Evolutionary conservation across 208 protist genomes (phyloP), one percentile per base, ranked within the genome.

Genomic region (Herpetomonas samuelpessoai): DNA sequence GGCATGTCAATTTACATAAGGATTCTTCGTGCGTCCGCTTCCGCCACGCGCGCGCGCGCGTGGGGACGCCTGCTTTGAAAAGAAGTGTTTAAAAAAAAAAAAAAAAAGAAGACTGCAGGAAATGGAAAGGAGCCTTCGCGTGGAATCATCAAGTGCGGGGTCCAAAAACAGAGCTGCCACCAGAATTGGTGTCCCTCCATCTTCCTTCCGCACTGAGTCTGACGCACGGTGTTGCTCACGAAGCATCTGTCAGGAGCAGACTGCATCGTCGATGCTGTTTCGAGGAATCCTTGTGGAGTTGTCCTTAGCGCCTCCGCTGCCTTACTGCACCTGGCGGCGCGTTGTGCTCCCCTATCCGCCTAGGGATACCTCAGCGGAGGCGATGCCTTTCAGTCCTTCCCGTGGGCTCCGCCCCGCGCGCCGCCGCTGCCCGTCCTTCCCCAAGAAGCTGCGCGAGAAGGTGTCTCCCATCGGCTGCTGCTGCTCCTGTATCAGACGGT

Each of bases 401-500:
- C n/a, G n/a, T n/a, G n/a, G n/a, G n/a, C n/a, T n/a, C n/a, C n/a
- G n/a, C n/a, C n/a, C n/a, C n/a, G n/a, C n/a, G 7, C 27, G 3
- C 30, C 9, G 4, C 7, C 19, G 18, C 6, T 12, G 3, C 25
- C 49, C 16, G 18, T 14, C 19, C 14, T 57, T 44, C 27, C 35
- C n/a, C n/a, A n/a, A n/a, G n/a, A n/a, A n/a, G n/a, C n/a, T n/a
- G n/a, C n/a, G n/a, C n/a, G n/a, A n/a, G n/a, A n/a, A n/a, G n/a
- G n/a, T n/a, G n/a, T n/a, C n/a, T n/a, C 10, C 12, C 35, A 49
- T 30, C 6, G 24, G 54, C 38, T 7, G 24, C 4, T 27, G 3
- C 24, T 39, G 44, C 16, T 54, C 51, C 45, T 28, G 45, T 47
- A 22, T 22, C 3, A 74, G 56, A 29, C 63, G 41, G 1, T 57